These are phyloP conservation scores for Suillus decipiens DNA, from an alignment of 768 basidiomycete species.

Conservation along the genomic window DNA sequence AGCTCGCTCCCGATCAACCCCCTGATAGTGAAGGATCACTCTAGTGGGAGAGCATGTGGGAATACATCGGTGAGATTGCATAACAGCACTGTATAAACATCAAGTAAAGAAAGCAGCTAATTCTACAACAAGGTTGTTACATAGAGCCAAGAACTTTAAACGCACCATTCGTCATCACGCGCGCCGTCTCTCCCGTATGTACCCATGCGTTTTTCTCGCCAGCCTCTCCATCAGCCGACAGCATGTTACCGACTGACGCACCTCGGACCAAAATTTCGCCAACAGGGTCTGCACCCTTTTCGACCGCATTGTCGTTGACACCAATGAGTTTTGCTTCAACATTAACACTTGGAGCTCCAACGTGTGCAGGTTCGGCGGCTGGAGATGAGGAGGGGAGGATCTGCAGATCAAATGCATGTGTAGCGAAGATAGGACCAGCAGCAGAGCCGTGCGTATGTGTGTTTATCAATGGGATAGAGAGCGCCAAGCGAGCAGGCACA, in stretches of 20 bases:
- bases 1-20: not conserved
- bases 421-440: slow-evolving; percentile 77
- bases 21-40: not conserved
- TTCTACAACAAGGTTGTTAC: slow-evolving; percentile 3
- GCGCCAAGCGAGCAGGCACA: slow-evolving; percentile 66
- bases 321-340: slow-evolving; percentile 79
- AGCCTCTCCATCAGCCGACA: slow-evolving; percentile 39
- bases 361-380: slow-evolving; percentile 41
- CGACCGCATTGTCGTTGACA: slow-evolving; percentile 65
- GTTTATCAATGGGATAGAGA: slow-evolving; percentile 77
- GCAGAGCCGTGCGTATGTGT: slow-evolving; percentile 61
- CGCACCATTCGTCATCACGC: slow-evolving; percentile 66
- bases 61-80: not conserved
- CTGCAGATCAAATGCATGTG: slow-evolving; percentile 86
- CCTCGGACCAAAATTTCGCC: slow-evolving; percentile 69
- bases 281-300: slow-evolving; percentile 63
- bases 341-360: slow-evolving; percentile 84
- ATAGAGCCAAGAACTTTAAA: slow-evolving; percentile 41
- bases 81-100: not conserved
- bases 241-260: slow-evolving; percentile 64
- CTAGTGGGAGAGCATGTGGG: slow-evolving; percentile 6
- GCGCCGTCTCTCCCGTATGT: slow-evolving; percentile 42
- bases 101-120: not conserved
- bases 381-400: slow-evolving; percentile 49
- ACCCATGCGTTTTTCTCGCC: slow-evolving; percentile 48